Percentiles rank a stretch among this genome's conserved stretches.
Conservation (phyloP, 2,329 filamentous ascomycete genomes). For the Aspergillus unguis region DNA sequence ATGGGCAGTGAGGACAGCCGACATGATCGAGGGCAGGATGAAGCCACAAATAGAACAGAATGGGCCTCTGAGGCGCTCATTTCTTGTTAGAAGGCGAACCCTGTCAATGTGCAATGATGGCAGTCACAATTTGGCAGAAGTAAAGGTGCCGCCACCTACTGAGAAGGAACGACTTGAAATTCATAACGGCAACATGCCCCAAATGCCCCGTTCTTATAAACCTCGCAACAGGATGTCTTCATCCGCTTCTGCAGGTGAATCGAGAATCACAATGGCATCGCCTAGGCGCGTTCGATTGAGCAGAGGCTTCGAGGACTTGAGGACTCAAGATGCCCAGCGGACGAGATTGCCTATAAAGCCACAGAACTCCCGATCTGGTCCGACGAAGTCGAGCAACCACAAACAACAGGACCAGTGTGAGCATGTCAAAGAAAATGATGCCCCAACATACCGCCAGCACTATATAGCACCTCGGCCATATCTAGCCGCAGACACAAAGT, state of each 20-base stretch:
- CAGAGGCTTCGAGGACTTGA: constrained; percentile 6
- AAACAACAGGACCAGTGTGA: background rate
- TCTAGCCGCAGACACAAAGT: background rate
- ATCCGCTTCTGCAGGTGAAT: background rate
- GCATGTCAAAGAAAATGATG: constrained; percentile 1
- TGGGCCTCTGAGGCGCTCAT: too few species aligned
- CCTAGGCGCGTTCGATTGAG: constrained; percentile 4
- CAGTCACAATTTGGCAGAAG: background rate
- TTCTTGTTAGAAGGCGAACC: background rate
- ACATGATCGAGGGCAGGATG: background rate
- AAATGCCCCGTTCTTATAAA: background rate
- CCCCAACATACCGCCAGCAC: background rate
- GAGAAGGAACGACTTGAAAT: background rate
- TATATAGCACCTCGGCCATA: background rate
- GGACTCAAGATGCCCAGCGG: background rate
- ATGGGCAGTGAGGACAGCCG: background rate
- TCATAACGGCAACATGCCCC: background rate
- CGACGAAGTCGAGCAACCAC: background rate
- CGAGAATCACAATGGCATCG: background rate
- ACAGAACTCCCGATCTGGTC: background rate
- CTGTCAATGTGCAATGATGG: background rate
- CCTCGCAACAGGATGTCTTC: background rate
- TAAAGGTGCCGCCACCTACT: background rate
- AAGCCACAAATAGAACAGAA: background rate
- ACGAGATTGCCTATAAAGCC: background rate